phyloP scores from a whole-genome alignment of 2,329 filamentous ascomycete genomes.

The Monosporascus sp. region DNA sequence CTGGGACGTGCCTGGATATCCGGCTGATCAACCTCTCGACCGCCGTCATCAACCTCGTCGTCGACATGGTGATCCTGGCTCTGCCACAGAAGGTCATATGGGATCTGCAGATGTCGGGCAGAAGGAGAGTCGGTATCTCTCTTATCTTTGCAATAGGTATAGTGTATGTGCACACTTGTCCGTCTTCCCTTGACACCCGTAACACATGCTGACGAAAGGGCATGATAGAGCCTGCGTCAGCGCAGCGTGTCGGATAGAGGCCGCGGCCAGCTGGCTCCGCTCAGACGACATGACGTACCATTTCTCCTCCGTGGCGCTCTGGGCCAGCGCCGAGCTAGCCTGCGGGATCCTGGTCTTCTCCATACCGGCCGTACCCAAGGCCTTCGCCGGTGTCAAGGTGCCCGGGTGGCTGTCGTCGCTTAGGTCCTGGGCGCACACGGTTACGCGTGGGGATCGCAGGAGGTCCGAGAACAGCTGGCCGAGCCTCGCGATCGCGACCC shows the following conservation, averaged over 20 bases:
- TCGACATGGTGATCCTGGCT: conserved; percentile 1
- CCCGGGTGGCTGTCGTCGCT: background rate
- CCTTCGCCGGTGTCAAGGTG: background rate
- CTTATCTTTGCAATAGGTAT: background rate
- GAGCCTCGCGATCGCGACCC: background rate
- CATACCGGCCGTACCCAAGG: conserved; percentile 2
- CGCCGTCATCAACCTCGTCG: background rate
- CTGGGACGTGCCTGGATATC: conserved; percentile 3
- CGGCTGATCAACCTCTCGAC: background rate
- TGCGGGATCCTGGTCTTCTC: conserved; percentile 8
- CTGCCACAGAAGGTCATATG: conserved; percentile 3
- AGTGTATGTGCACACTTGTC: background rate
- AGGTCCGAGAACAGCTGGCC: background rate
- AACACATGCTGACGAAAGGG: background rate
- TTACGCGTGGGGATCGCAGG: background rate
- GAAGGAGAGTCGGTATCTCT: background rate
- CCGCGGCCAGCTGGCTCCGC: conserved; percentile 1
- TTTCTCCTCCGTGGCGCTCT: conserved; percentile 6
- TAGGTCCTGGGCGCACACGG: background rate
- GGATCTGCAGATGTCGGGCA: background rate
- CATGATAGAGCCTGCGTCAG: conserved; percentile 1
- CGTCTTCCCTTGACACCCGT: background rate
- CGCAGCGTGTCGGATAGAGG: conserved; percentile 1
- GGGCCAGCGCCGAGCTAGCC: conserved; percentile 9
- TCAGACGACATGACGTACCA: conserved; percentile 9